Conservation (phyloP, 345 rosid species). For the Alliaria petiolata region DNA sequence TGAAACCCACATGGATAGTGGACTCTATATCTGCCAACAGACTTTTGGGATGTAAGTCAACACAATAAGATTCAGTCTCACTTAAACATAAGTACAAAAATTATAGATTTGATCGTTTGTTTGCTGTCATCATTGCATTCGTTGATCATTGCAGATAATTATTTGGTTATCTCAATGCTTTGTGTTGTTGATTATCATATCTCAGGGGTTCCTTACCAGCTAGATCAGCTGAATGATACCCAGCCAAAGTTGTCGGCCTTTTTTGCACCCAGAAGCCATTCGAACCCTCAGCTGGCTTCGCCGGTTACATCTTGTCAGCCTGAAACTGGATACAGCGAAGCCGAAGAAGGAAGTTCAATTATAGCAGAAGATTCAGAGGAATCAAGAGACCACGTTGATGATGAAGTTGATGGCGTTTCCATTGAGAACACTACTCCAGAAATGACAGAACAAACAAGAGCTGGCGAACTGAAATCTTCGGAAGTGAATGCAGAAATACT, state of each 20-base stretch:
- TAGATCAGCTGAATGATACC: conserved; percentile 73
- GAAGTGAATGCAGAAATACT: conserved; percentile 32
- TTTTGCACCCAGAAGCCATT: conserved; percentile 46
- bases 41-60: conserved; percentile 75
- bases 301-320: conserved; percentile 25
- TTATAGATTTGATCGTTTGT: not conserved
- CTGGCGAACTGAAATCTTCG: conserved; percentile 25
- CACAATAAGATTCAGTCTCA: not conserved
- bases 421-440: conserved; percentile 20
- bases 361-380: conserved; percentile 31
- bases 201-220: conserved; percentile 89
- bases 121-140: not conserved
- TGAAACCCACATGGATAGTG: conserved; percentile 84
- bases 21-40: conserved; percentile 73
- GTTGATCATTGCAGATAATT: not conserved
- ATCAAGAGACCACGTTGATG: conserved; percentile 14
- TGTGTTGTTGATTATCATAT: not conserved
- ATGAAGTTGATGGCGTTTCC: conserved; percentile 34
- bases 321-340: conserved; percentile 38
- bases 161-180: not conserved
- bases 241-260: conserved; percentile 84
- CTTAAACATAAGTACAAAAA: not conserved
- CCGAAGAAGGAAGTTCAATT: conserved; percentile 33
- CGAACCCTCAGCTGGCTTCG: conserved; percentile 29
- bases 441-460: conserved; percentile 29